phyloP scores from a whole-genome alignment of 805 yeast species.

The Ogataea parapolymorpha region DNA sequence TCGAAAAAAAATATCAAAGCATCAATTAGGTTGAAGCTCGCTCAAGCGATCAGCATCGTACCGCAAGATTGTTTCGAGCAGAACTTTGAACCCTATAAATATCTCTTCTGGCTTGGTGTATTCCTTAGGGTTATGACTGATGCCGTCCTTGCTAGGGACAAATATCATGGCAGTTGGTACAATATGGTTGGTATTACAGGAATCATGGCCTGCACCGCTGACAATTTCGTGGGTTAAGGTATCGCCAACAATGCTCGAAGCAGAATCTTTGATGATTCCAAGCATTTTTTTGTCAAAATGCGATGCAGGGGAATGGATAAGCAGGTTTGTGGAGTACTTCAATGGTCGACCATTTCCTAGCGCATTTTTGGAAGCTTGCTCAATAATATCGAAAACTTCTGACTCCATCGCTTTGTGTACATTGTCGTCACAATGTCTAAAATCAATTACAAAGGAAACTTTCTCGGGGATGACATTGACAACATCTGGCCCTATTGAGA shows the following conservation, averaged over 20 bases:
- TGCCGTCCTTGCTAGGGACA: constrained; percentile 64
- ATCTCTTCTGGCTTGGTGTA: constrained; percentile 62
- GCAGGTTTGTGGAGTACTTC: constrained; percentile 29
- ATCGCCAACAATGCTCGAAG: constrained; percentile 46
- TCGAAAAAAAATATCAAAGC: too few species aligned
- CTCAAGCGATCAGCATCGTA: constrained; percentile 17
- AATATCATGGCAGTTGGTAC: constrained; percentile 75
- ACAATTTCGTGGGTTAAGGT: constrained; percentile 44
- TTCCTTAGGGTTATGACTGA: constrained; percentile 65
- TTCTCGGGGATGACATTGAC: constrained; percentile 66
- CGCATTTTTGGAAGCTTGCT: constrained; percentile 20
- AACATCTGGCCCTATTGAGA: constrained; percentile 55
- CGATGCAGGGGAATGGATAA: constrained; percentile 54
- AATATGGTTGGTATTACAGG: constrained; percentile 52
- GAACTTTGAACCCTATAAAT: constrained; percentile 55
- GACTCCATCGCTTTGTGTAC: constrained; percentile 29
- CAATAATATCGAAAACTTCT: constrained; percentile 30
- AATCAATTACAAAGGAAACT: constrained; percentile 58
- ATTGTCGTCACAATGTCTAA: constrained; percentile 46
- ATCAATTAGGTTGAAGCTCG: too few species aligned
- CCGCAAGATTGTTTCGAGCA: constrained; percentile 45
- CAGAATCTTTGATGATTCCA: constrained; percentile 49
- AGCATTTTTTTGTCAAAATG: constrained; percentile 52
- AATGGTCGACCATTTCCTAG: constrained; percentile 38
- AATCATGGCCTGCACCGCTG: constrained; percentile 76